Percentiles rank a stretch among this genome's conserved stretches.
Conservation (phyloP, 305 asterid species). For the Rubia occidens region DNA sequence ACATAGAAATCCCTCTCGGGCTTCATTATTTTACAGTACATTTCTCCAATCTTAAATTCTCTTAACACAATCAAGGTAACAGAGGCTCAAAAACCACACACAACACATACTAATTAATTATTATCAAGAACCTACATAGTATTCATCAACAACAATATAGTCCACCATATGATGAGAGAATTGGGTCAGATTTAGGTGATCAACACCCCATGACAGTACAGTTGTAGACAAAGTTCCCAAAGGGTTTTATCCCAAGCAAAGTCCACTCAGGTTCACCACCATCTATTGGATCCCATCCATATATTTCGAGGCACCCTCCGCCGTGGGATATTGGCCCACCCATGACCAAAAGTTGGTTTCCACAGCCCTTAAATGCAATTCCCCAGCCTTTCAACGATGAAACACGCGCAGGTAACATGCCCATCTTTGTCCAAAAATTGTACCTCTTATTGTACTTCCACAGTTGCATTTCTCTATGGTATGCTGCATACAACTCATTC, state of each 20-base stretch:
- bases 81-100: too few relatives aligned
- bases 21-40: not conserved
- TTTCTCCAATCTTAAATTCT: too few relatives aligned
- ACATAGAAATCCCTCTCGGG: not conserved
- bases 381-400: conserved; percentile 83
- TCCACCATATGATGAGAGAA: not conserved
- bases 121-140: too few relatives aligned
- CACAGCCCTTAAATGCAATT: conserved; percentile 71
- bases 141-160: not conserved
- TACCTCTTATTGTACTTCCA: conserved; percentile 44
- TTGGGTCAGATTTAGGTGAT: not conserved
- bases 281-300: conserved; percentile 42
- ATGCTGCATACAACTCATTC: conserved; percentile 67
- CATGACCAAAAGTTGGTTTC: conserved; percentile 51
- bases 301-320: conserved; percentile 56
- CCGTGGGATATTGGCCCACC: conserved; percentile 57
- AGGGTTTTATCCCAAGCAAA: not conserved
- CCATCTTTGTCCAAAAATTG: conserved; percentile 43
- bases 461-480: conserved; percentile 47
- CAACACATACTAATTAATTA: not conserved
- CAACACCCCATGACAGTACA: not conserved
- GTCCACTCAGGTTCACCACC: not conserved
- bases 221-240: not conserved
- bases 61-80: not conserved
- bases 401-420: conserved; percentile 60